Evolutionary conservation across 2,329 filamentous ascomycete species (phyloP), one percentile per base, ranked within the genome.

Genomic region (Trichophyton equinum): DNA sequence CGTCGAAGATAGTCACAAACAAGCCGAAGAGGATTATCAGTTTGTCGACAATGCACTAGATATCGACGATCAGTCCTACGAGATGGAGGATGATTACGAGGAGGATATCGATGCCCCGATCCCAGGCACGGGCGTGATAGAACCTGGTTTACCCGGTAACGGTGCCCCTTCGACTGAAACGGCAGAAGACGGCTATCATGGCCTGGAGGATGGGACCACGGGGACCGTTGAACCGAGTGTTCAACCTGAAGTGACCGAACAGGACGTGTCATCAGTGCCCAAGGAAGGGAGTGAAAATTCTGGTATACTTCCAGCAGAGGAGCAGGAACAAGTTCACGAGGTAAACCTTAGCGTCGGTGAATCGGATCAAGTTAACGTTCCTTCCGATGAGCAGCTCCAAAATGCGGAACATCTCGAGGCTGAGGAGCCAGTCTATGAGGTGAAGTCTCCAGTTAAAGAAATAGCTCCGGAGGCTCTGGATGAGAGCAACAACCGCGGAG

Each of bases 81-180:
- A 75, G 57, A 75, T 76, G 73, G 73, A 74, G 58, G 71, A 73
- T 38, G 74, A 74, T 51, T 72, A 71, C 38, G 70, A 70, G 57
- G 71, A 73, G 62, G 67, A 71, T 56, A 67, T 68, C 44, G 70
- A 73, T 64, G 68, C 68, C 30, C 65, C 69, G 2, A 65, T 72
- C 15, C 67, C 64, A 30, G 62, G 42, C 7, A 56, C 61, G 13
- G 38, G 38, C 42, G 49, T 44, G 6, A 46, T 62, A 13, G 57
- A 62, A 59, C 38, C 25, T 20, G 25, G 25, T 22, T 13, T 36
- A 2, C 27, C 57, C n/a, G 42, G 9, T 1, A 15, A 40, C 5
- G 7, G 40, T 18, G 55, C 1, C 4, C 7, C 27, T 55, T 22
- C 55, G 15, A 11, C 18, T 15, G 22, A 22, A 44, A 44, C 20